Evolutionary conservation across 139 green algal species (phyloP), one percentile per base, ranked within the genome.

Genomic region (Bryopsis sp.): DNA sequence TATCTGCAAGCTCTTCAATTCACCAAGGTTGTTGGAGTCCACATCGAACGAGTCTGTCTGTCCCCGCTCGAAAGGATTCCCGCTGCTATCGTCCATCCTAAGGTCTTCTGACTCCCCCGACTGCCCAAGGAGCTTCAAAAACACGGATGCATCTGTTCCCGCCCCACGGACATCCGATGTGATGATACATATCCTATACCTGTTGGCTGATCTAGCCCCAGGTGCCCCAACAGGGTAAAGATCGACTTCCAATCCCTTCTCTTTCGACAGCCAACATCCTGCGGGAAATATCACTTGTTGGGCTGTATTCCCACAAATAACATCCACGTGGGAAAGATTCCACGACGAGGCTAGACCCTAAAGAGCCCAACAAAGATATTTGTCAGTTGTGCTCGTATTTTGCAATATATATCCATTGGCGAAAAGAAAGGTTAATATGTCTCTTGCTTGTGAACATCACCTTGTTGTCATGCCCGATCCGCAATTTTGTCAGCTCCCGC

Each of bases 131-230:
- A 91, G 69, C 71, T 88, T 74, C 33, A 84, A 1, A 22, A 73
- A 78, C 15, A 91, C 81, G 5, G 81, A 65, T 15, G 79, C 76
- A 26, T 85, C 82, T 15, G 85, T 91, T 54, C 85, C 85, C 1
- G 81, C 85, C 37, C 74, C 64, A 37, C 72, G 72, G 64, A 64
- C 34, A 28, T 64, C 57, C n/a, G 57, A 64, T 24, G 57, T 64
- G 8, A 34, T 28, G 57, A 64, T 28, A n/a, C 15, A 7, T n/a
- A 64, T 64, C n/a, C 32, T 15, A 28, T 64, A 32, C 57, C 24
- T n/a, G 8, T 8, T n/a, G 43, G 19, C 11, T 11, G 43, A 11
- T 11, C 11, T 54, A 11, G 43, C 43, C 15, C 19, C 19, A 26
- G 43, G 15, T 19, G 43, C 11, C 43, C 43, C 43, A 54, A 19